Percentiles rank a stretch among this genome's conserved stretches.
Conservation (phyloP, 306 rosid genomes). For the Hippophae rhamnoides region DNA sequence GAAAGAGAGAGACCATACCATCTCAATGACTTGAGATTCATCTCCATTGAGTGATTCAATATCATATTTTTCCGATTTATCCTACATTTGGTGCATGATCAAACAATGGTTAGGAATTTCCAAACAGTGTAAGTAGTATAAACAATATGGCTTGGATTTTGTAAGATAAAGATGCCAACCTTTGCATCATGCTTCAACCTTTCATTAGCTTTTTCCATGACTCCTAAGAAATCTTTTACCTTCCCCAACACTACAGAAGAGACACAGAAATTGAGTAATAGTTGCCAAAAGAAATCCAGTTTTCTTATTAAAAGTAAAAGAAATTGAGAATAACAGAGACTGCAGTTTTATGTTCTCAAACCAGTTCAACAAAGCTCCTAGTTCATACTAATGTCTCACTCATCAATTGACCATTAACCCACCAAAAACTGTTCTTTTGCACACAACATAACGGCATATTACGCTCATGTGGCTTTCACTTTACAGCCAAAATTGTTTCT, state of each 20-base stretch:
- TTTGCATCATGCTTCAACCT: conserved; percentile 46
- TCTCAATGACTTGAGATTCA: conserved; percentile 63
- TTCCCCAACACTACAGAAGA: conserved; percentile 33
- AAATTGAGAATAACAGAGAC: background rate
- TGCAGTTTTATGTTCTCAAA: too few relatives aligned
- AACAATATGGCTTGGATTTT: background rate
- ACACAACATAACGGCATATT: background rate
- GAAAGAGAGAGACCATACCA: conserved; percentile 27
- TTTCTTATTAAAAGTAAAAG: background rate
- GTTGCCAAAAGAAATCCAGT: background rate
- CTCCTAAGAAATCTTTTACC: conserved; percentile 53
- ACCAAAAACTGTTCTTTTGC: background rate
- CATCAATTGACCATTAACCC: background rate
- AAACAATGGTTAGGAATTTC: background rate
- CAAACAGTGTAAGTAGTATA: background rate
- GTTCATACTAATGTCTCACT: background rate
- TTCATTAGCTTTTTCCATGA: conserved; percentile 67
- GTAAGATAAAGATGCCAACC: conserved; percentile 36
- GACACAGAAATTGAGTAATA: background rate
- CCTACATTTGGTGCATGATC: conserved; percentile 27
- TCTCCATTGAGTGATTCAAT: conserved; percentile 68
- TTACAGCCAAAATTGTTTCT: background rate
- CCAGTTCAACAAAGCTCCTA: too few relatives aligned
- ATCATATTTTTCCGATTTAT: conserved; percentile 46
- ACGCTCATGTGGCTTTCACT: background rate